Percentiles rank a stretch among this genome's conserved stretches.
phyloP scores from a whole-genome alignment of 1,284 basidiomycete species.

The Cutaneotrichosporon curvatum region DNA sequence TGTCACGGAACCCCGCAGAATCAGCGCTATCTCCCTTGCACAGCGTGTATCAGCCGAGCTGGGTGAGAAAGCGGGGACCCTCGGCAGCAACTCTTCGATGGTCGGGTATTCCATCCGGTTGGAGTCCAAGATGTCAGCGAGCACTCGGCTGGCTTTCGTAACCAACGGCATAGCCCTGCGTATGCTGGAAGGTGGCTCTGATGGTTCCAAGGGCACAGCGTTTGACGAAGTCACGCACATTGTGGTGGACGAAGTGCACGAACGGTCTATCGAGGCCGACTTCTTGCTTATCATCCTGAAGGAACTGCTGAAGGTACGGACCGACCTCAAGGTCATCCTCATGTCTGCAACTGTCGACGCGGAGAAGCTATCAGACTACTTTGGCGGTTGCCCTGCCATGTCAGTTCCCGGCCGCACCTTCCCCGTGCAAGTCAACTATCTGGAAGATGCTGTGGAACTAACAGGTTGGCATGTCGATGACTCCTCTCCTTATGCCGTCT shows the following conservation, averaged over 20 bases:
- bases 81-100: slow-evolving; percentile 71
- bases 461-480: slow-evolving; percentile 79
- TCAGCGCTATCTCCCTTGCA: slow-evolving; percentile 94
- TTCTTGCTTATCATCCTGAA: slow-evolving; percentile 94
- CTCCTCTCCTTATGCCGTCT: slow-evolving; percentile 72
- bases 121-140: slow-evolving; percentile 76
- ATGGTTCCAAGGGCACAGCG: slow-evolving; percentile 61
- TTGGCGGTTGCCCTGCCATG: slow-evolving; percentile 80
- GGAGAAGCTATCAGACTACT: slow-evolving; percentile 87
- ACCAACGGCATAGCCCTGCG: slow-evolving; percentile 95
- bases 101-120: slow-evolving; percentile 94
- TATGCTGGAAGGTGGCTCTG: slow-evolving; percentile 69
- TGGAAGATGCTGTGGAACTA: slow-evolving; percentile 89
- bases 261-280: slow-evolving; percentile 94
- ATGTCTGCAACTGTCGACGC: slow-evolving; percentile 98
- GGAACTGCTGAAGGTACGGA: slow-evolving; percentile 69
- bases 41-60: slow-evolving; percentile 91
- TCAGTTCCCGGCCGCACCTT: slow-evolving; percentile 94
- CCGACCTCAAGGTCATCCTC: slow-evolving; percentile 82
- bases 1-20: slow-evolving; percentile 92
- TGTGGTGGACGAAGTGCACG: slow-evolving; percentile 56
- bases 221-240: slow-evolving; percentile 81
- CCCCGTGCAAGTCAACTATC: slow-evolving; percentile 78
- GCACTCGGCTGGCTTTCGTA: slow-evolving; percentile 74
- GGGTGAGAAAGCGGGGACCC: slow-evolving; percentile 73